Evolutionary conservation across 1,284 basidiomycete species (phyloP).

Genomic region (Apiotrichum montevideense): DNA sequence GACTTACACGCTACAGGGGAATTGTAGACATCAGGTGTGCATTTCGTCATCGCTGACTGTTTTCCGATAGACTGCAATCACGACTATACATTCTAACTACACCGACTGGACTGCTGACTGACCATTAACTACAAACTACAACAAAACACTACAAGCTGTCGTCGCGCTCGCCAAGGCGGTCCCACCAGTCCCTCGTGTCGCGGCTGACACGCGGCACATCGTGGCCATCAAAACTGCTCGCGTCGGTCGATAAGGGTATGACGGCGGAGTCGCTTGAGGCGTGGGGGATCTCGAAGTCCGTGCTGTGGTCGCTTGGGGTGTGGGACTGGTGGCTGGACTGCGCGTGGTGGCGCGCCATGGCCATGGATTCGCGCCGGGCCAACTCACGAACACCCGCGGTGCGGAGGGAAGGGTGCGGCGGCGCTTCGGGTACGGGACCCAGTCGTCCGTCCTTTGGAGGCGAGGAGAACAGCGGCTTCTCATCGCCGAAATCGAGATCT

Average conservation of each 20-base stretch:
- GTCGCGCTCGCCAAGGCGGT: neutral
- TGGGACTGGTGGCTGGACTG: neutral
- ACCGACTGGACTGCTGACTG: no score
- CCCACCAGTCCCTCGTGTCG: neutral
- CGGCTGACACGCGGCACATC: neutral
- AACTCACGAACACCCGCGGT: constrained; percentile 30
- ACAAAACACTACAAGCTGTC: neutral
- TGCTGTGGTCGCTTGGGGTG: neutral
- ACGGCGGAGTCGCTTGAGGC: neutral
- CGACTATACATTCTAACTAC: no score
- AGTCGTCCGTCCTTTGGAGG: neutral
- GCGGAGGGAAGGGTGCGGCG: constrained; percentile 32
- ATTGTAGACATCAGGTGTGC: no score
- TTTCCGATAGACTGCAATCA: no score
- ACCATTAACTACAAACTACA: neutral
- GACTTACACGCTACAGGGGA: neutral
- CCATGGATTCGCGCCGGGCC: constrained; percentile 15
- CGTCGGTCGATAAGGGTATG: neutral
- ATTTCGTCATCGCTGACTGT: no score
- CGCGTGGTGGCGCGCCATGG: constrained; percentile 7
- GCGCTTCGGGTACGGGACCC: constrained; percentile 27
- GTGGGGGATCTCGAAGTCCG: neutral
- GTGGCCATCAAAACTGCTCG: neutral
- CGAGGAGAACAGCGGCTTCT: neutral
- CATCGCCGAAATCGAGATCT: constrained; percentile 26